Percentiles rank a stretch among this genome's conserved stretches.
Conservation (phyloP, 352 stramenopile species). For the Phytophthora colocasiae region DNA sequence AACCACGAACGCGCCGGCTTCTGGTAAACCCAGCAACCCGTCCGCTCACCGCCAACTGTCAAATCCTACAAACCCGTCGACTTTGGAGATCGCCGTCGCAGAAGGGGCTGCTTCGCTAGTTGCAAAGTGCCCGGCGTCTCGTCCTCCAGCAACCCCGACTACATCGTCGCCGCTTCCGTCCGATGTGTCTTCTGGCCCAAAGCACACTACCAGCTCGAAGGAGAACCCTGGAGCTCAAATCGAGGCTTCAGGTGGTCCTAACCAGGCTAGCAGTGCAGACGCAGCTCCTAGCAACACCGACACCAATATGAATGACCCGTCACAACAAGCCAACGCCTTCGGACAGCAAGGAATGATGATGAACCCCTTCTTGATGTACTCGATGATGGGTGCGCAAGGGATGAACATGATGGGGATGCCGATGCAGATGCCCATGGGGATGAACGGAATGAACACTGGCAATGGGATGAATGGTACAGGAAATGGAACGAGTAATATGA, state of each 20-base stretch:
- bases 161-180: conserved; percentile 8
- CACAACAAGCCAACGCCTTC: conserved; percentile 35
- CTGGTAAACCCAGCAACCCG: conserved; percentile 28
- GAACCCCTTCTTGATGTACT: conserved; percentile 87
- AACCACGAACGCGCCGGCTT: conserved; percentile 28
- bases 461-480: conserved; percentile 10
- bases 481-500: conserved; percentile 18
- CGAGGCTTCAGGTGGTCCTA: neutral
- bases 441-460: conserved; percentile 17
- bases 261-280: conserved; percentile 11
- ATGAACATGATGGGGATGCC: conserved; percentile 61
- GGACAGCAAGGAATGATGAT: conserved; percentile 71
- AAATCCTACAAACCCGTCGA: conserved; percentile 7
- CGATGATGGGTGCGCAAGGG: conserved; percentile 67
- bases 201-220: conserved; percentile 11
- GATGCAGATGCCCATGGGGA: conserved; percentile 62
- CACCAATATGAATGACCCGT: conserved; percentile 18
- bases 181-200: conserved; percentile 1
- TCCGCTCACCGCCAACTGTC: conserved; percentile 12
- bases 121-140: conserved; percentile 26
- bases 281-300: conserved; percentile 14
- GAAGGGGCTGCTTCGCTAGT: conserved; percentile 49
- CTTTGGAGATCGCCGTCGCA: conserved; percentile 40
- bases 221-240: conserved; percentile 13
- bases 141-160: neutral